Base-by-base conservation (phyloP, 805 yeast species). In the Saturnispora hagleri region DNA sequence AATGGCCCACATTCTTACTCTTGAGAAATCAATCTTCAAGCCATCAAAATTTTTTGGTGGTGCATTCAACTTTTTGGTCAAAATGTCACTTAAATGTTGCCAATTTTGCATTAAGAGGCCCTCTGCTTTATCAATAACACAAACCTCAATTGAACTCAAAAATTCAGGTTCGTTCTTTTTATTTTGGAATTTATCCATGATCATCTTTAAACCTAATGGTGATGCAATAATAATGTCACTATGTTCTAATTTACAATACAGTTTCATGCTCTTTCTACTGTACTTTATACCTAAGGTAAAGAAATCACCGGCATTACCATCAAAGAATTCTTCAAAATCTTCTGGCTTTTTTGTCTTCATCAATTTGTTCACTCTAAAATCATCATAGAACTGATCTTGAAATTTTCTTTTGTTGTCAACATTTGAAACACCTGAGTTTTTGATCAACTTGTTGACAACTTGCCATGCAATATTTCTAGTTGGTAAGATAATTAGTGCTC, bases 31-130 rank as follows among this genome's bases (percentile, higher is more conserved):
- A 15, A 95, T 85, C 52, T 81, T 85, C 4, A 64, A 55, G 12
- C 58, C 59, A 57, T 86, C 82, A 57, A 76, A 76, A 48, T 84
- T 80, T 56, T 80, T 79, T 5, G 98, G 98, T 45, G 89, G 80
- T 51, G 75, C 71, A 67, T 90, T 89, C 52, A 89, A 58, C 42
- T 38, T 38, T 62, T 84, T 81, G 56, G 81, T 80, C n/a, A 85
- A 68, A 5, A 82, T 76, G 15, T 82, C 81, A 31, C 66, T 67
- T 8, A 93, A 75, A 68, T 91, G 96, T 36, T 85, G 85, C 90
- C 97, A 86, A 62, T 90, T 89, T 68, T 93, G 99, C 86, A 85
- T 86, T 62, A 87, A 86, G 57, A 90, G 73, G 31, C 89, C 86
- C 62, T 89, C 89, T 12, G 93, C 80, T 60, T 86, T 87, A 67